Evolutionary conservation across 805 yeast species (phyloP).

Genomic region (Kuraishia floccosa): DNA sequence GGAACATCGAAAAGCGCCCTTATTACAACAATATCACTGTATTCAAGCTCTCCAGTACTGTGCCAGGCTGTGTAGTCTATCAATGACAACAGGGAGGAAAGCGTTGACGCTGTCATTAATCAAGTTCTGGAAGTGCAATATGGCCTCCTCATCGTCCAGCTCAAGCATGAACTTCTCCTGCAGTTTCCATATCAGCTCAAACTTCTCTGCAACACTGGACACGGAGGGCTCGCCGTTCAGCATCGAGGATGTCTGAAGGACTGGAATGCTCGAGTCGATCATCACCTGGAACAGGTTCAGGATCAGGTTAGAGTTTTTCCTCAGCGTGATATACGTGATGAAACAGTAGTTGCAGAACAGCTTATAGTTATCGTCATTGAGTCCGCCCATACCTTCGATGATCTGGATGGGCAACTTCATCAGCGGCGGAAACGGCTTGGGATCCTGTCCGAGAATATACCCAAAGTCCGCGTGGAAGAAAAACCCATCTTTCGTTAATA

Average conservation of each 20-base stretch:
- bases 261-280: slow-evolving; percentile 91
- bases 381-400: slow-evolving; percentile 97
- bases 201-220: slow-evolving; percentile 53
- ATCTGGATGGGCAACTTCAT: slow-evolving; percentile 97
- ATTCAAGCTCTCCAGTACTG: slow-evolving; percentile 92
- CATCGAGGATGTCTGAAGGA: slow-evolving; percentile 35
- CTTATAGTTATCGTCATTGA: slow-evolving; percentile 72
- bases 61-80: slow-evolving; percentile 87
- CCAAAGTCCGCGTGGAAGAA: slow-evolving; percentile 99
- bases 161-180: slow-evolving; percentile 91
- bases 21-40: too few species aligned
- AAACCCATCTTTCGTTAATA: slow-evolving; percentile 67
- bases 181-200: slow-evolving; percentile 80
- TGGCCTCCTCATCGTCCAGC: slow-evolving; percentile 93
- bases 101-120: slow-evolving; percentile 94
- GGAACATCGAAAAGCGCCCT: not conserved
- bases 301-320: slow-evolving; percentile 84
- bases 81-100: slow-evolving; percentile 88
- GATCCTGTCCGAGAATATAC: slow-evolving; percentile 91
- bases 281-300: slow-evolving; percentile 85
- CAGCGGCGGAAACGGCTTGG: slow-evolving; percentile 96
- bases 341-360: slow-evolving; percentile 89
- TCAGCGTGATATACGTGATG: slow-evolving; percentile 80
- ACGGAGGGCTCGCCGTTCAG: slow-evolving; percentile 6
- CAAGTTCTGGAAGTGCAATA: slow-evolving; percentile 84